Evolutionary conservation across 179 eudicot genomes (phyloP).

Genomic region (Spinacia oleracea): DNA sequence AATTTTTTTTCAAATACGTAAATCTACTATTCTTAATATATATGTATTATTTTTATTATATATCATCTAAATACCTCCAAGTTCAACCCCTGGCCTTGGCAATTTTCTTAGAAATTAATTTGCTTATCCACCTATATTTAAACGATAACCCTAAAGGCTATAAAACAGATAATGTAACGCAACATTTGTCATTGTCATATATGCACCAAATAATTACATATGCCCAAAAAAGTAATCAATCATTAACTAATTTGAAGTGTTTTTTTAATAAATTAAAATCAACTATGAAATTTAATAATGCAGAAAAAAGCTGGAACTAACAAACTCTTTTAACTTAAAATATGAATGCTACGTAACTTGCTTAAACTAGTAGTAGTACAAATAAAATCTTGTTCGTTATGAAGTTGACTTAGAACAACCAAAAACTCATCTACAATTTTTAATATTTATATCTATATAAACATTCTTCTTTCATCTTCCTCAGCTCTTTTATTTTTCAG

Average conservation of each 20-base stretch:
- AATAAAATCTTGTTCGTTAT: slow-evolving; percentile 19
- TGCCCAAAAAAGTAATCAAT: slow-evolving; percentile 26
- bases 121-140: not conserved
- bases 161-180: slow-evolving; percentile 4
- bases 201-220: slow-evolving; percentile 12
- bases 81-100: no score
- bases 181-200: slow-evolving; percentile 18
- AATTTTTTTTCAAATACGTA: no score
- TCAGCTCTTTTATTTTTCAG: not conserved
- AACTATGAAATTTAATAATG: slow-evolving; percentile 9
- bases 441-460: not conserved
- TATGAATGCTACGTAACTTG: slow-evolving; percentile 18
- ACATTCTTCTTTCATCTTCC: slow-evolving; percentile 25
- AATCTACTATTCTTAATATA: no score
- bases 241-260: slow-evolving; percentile 17
- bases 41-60: no score
- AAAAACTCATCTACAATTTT: not conserved
- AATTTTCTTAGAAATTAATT: not conserved
- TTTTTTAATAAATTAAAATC: not conserved
- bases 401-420: slow-evolving; percentile 36
- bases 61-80: no score
- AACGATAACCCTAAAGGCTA: not conserved
- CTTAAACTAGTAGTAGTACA: slow-evolving; percentile 19
- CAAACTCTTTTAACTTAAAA: slow-evolving; percentile 22
- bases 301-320: slow-evolving; percentile 26